Base-by-base conservation (phyloP, 2,329 filamentous ascomycete species). In the Chalaropsis ovoidea region DNA sequence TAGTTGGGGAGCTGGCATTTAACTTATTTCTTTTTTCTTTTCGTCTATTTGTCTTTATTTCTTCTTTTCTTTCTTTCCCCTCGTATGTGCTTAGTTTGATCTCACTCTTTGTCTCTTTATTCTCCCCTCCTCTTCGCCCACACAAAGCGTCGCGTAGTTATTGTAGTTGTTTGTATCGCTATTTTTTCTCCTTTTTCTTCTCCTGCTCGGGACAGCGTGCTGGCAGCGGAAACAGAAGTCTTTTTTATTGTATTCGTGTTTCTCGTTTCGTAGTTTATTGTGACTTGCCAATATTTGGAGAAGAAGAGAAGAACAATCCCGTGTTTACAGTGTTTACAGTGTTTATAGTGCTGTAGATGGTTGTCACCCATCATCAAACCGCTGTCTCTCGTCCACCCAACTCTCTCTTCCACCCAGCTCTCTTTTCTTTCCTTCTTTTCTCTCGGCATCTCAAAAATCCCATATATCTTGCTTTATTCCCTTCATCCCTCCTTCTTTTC, bases 111-210 rank as follows among this genome's bases (percentile, higher is more conserved):
- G 15, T 58, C 24, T 54, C 19, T 54, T 54, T n/a, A 1, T 45
- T 45, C 2, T 49, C 45, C 19, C 19, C 13, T 35, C 52, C 24
- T 27, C 27, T 7, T n/a, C 27, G 43, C 43, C 24, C 52, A 58
- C 35, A 39, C 52, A 58, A 58, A 35, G 52, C 24, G 52, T 58
- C 27, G 52, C 52, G 52, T 31, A 35, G 52, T 39, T n/a, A 4
- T 17, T 39, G 27, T 58, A 7, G 15, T n/a, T 58, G 22, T 58
- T 31, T 17, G 27, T 58, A 17, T 58, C 8, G 22, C 17, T 58
- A 27, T 58, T 58, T 15, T 39, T 10, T 39, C 35, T 39, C 8
- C 5, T 39, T 39, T 39, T 39, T 2, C 4, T 47, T 8, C 2
- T 6, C 2, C 17, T 19, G 1, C 17, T 6, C 15, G n/a, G 43